Evolutionary conservation across 257 asterid genomes (phyloP).

Genomic region (Dorcoceras hygrometricum): DNA sequence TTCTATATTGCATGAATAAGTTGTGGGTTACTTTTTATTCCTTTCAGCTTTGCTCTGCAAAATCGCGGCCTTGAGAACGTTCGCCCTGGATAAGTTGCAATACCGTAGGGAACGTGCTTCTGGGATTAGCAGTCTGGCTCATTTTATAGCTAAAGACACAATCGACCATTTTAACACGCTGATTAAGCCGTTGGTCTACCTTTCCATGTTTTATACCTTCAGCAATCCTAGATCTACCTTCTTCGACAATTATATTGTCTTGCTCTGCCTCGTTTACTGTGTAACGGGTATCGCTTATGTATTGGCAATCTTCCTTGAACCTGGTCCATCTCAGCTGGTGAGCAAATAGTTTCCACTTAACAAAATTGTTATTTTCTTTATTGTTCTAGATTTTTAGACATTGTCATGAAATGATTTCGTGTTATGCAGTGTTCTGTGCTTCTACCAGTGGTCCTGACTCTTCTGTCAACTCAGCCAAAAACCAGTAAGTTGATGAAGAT

Average conservation of each 20-base stretch:
- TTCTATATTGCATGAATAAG: neutral
- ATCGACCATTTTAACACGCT: constrained; percentile 63
- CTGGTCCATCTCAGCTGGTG: constrained; percentile 81
- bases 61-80: constrained; percentile 66
- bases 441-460: constrained; percentile 89
- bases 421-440: constrained; percentile 78
- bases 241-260: constrained; percentile 55
- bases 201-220: constrained; percentile 67
- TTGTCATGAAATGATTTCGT: constrained; percentile 18
- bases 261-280: constrained; percentile 64
- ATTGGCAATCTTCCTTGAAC: constrained; percentile 68
- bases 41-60: constrained; percentile 60
- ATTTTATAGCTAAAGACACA: constrained; percentile 68
- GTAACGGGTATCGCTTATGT: constrained; percentile 70
- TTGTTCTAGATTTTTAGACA: neutral
- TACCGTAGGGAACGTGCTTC: constrained; percentile 66
- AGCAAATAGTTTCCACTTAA: constrained; percentile 17
- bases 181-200: constrained; percentile 66
- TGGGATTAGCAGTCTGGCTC: constrained; percentile 73
- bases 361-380: constrained; percentile 7
- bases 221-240: constrained; percentile 67
- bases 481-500: constrained; percentile 39
- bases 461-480: constrained; percentile 74
- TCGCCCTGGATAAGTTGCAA: constrained; percentile 57
- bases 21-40: neutral